Conservation (phyloP, 2,329 filamentous ascomycete species). For the Hypoxylon sp. region DNA sequence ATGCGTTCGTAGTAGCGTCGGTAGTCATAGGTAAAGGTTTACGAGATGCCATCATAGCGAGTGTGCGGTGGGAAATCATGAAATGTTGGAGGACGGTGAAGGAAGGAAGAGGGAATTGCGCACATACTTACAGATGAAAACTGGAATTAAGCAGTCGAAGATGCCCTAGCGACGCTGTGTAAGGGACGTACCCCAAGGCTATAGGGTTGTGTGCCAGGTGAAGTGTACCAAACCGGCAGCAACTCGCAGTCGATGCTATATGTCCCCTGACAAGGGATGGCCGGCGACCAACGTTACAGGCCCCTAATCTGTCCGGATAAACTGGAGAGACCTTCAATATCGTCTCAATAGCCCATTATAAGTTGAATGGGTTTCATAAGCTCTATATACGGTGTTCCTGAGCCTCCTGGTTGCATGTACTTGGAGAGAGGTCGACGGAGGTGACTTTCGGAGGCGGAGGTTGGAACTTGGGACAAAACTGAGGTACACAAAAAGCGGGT, state of each 20-base stretch:
- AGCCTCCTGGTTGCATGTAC: conserved; percentile 11
- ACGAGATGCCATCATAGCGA: conserved; percentile 2
- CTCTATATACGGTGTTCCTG: conserved; percentile 19
- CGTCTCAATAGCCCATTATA: background rate
- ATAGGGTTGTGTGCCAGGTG: conserved; percentile 2
- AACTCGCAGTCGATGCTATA: conserved; percentile 16
- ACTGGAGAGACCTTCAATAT: background rate
- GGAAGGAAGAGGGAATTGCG: conserved; percentile 3
- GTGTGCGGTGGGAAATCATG: conserved; percentile 9
- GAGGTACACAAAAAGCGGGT: conserved; percentile 5
- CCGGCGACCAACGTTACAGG: conserved; percentile 1
- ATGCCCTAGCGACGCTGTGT: background rate
- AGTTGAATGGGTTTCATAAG: background rate
- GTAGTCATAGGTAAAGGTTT: background rate
- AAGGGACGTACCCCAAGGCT: background rate
- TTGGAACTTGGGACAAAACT: conserved; percentile 11
- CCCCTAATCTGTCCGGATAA: conserved; percentile 13
- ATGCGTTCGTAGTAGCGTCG: no score
- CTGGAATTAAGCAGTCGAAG: background rate
- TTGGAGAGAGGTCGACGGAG: conserved; percentile 19
- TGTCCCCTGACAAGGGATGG: conserved; percentile 7
- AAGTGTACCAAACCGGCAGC: conserved; percentile 12
- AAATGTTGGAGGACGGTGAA: background rate
- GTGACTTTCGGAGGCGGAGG: background rate
- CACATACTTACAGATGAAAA: conserved; percentile 33